These are phyloP conservation scores for Paramyrothecium roridum DNA, from an alignment of 2,329 filamentous ascomycete genomes.

Conservation along the genomic window DNA sequence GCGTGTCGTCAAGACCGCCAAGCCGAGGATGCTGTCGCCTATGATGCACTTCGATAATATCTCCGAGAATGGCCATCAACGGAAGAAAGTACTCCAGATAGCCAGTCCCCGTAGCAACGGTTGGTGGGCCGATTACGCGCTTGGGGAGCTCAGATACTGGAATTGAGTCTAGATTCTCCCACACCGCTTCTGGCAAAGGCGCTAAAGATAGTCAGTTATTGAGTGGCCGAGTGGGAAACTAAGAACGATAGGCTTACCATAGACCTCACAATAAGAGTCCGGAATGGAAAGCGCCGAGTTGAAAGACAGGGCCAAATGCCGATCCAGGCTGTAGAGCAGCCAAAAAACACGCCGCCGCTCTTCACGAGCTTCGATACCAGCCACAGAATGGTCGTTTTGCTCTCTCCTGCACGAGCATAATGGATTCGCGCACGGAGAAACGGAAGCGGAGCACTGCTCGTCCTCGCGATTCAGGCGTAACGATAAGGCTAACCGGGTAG, in stretches of 20 bases:
- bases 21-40: constrained; percentile 38
- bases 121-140: constrained; percentile 33
- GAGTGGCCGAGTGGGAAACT: background rate
- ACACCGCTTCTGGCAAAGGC: constrained; percentile 36
- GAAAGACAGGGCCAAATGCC: constrained; percentile 44
- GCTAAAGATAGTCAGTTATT: constrained; percentile 10
- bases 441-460: constrained; percentile 22
- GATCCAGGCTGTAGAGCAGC: constrained; percentile 43
- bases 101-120: constrained; percentile 34
- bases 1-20: constrained; percentile 28
- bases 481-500: constrained; percentile 32
- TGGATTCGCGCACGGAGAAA: constrained; percentile 26
- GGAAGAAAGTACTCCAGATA: constrained; percentile 50
- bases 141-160: constrained; percentile 24
- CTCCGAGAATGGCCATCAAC: constrained; percentile 44
- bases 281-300: constrained; percentile 40
- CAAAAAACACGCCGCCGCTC: constrained; percentile 45
- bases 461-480: constrained; percentile 36
- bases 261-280: constrained; percentile 42
- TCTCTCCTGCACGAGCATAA: constrained; percentile 26
- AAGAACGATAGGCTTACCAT: constrained; percentile 19
- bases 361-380: constrained; percentile 38
- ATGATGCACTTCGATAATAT: constrained; percentile 46
- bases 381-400: constrained; percentile 17
- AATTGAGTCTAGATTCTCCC: constrained; percentile 34